Base-by-base conservation (phyloP, 2,329 filamentous ascomycete genomes). In the Pseudomassariella vexata region DNA sequence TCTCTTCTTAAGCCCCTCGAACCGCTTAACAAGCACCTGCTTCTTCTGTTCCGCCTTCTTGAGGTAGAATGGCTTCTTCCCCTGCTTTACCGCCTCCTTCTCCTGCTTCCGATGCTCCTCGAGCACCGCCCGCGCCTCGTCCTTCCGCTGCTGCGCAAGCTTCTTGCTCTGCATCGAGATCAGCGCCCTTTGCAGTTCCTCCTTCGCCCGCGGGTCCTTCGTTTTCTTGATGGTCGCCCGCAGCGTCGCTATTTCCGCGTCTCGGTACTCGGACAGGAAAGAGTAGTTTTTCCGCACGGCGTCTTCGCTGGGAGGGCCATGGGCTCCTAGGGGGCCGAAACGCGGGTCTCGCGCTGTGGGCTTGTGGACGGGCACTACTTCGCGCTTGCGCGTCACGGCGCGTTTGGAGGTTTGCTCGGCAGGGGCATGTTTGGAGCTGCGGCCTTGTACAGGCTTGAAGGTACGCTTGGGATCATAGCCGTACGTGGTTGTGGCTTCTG, bases 31-130 rank as follows among this genome's bases (percentile, higher is more conserved):
- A 40, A 95, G 65, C 35, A 88, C 68, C 59, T 82, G 68, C 68
- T 90, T 87, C 79, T 92, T 94, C 68, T 92, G 76, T 63, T 95
- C 90, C 52, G 80, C 79, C 65, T 81, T 82, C 76, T 98, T 98
- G 49, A 96, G 66, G 60, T 86, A 96, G 63, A 88, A 98, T 0
- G 92, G 90, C 55, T 74, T 78, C 76, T 95, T 95, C 39, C 92
- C 92, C 63, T 94, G 76, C 48, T 79, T 79, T 31, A 96, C 79
- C 39, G 85, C 64, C 56, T 89, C 83, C 63, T 86, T 88, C 68
- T 98, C 92, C 56, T 79, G 72, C 62, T 75, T 75, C 51, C 83
- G 76, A 63, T 96, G 89, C 57, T 83, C 79, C 26, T 76, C 68
- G 33, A 90, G 49, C 24, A 96, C 63, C 36, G 77, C 73, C 46